A percentile compares a stretch with the other conserved stretches of the same genome.
These are phyloP conservation scores for Musa itinerans DNA, from an alignment of 176 grass and related monocot genomes.

Conservation along the genomic window DNA sequence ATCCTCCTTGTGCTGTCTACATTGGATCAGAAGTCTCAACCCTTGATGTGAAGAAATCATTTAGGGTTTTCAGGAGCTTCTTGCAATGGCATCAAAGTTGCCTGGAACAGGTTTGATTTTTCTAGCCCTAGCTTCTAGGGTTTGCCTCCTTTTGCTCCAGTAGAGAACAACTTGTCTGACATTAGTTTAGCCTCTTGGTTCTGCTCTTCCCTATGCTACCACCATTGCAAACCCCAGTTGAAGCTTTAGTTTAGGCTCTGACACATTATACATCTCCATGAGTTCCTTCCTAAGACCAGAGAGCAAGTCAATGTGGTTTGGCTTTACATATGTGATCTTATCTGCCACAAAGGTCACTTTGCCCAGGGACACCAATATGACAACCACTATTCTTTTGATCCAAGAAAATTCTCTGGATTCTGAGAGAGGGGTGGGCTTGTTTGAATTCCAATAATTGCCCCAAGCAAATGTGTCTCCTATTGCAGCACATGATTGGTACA, in stretches of 20 bases:
- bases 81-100: not conserved
- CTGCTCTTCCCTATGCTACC: not conserved
- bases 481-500: not conserved
- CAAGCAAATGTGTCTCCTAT: not conserved
- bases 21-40: too few species aligned
- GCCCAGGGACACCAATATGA: constrained; percentile 1
- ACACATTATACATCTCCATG: not conserved
- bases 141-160: not conserved
- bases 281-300: not conserved
- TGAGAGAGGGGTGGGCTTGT: not conserved
- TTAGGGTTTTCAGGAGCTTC: not conserved
- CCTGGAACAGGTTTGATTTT: not conserved
- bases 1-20: too few species aligned
- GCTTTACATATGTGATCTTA: not conserved
- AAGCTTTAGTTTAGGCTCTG: constrained; percentile 19
- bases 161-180: not conserved
- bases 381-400: constrained; percentile 30
- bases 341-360: not conserved
- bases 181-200: not conserved
- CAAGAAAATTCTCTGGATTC: constrained; percentile 23
- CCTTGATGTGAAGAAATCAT: not conserved
- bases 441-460: not conserved
- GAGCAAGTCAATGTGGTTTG: not conserved
- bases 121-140: not conserved
- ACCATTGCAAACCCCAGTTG: not conserved